phyloP scores from a whole-genome alignment of 352 stramenopile species.

The Phytophthora boehmeriae region DNA sequence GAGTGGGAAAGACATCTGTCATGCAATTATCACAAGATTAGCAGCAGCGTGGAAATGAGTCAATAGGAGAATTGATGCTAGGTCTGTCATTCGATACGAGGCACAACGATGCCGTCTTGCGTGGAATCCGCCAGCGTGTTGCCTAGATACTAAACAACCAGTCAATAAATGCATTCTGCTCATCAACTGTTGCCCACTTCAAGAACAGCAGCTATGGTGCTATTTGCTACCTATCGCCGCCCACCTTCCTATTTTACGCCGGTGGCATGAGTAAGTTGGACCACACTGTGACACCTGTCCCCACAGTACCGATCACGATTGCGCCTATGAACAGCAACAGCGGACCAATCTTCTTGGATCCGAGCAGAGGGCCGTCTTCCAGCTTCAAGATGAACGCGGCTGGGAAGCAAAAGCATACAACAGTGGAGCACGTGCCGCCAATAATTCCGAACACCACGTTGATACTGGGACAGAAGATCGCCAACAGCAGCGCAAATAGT shows the following conservation, averaged over 20 bases:
- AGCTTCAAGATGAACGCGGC: constrained; percentile 88
- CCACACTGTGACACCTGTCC: constrained; percentile 79
- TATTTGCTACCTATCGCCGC: too few species aligned
- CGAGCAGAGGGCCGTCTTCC: constrained; percentile 70
- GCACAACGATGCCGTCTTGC: constrained; percentile 29
- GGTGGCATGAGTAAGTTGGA: constrained; percentile 51
- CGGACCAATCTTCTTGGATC: constrained; percentile 75
- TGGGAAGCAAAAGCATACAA: constrained; percentile 87
- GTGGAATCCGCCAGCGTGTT: constrained; percentile 13
- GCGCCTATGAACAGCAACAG: constrained; percentile 75
- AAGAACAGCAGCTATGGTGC: neutral
- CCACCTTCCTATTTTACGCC: constrained; percentile 3
- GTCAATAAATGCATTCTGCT: too few species aligned
- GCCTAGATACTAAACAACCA: too few species aligned
- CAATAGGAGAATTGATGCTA: constrained; percentile 43
- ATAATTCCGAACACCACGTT: constrained; percentile 90
- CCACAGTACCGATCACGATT: constrained; percentile 69
- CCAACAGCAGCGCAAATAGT: constrained; percentile 67
- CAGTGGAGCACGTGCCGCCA: constrained; percentile 77
- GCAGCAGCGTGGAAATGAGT: constrained; percentile 56
- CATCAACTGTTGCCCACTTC: neutral
- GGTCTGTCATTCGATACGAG: constrained; percentile 22
- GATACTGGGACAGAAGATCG: constrained; percentile 87
- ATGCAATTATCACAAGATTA: constrained; percentile 49
- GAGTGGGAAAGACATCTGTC: constrained; percentile 51